Evolutionary conservation across 1,139 yeast genomes (phyloP), one percentile per base, ranked within the genome.

Genomic region (Pichia sp.): DNA sequence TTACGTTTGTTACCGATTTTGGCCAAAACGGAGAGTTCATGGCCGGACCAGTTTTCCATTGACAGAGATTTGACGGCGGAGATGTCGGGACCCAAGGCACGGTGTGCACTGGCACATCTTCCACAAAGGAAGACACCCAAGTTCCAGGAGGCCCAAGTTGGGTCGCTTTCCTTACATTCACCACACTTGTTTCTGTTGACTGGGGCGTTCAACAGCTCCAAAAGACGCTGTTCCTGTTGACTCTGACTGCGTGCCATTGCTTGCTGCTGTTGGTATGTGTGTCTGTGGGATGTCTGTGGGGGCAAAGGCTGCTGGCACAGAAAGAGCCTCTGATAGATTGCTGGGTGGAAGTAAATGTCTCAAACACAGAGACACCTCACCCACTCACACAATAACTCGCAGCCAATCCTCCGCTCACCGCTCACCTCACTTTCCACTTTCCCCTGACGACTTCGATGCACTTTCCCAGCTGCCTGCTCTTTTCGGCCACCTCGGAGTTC

Each of bases 1-100:
- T 89, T 80, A 51, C 71, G 68, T 48, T 73, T 75, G 63, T 93
- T 91, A 31, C 91, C 87, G 20, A 85, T 79, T 45, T 76, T 69
- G 48, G 77, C 71, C 45, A 89, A 67, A 30, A 75, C 63, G 33
- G 77, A 83, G 17, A 86, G 65, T 57, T 88, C 79, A 41, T 80
- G 83, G 27, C 64, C 69, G 4, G 75, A 68, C 90, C 97, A 93
- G 2, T 75, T 72, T 61, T 93, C 99, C 59, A 90, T 74, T 2
- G 95, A 84, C 53, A 93, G 69, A 0, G 96, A 87, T 54, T 94
- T 80, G 6, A 90, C 85, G 55, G 78, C 78, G 20, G 96, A 84
- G 5, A 88, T 71, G 54, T 82, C 85, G 0, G 83, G 68, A 0
- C 95, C 95, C 52, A 91, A 68, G 31, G 87, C 77, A 54, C 94